Evolutionary conservation across 1,284 basidiomycete species (phyloP), one percentile per base, ranked within the genome.

Genomic region (Erythrobasidium hasegawianum): DNA sequence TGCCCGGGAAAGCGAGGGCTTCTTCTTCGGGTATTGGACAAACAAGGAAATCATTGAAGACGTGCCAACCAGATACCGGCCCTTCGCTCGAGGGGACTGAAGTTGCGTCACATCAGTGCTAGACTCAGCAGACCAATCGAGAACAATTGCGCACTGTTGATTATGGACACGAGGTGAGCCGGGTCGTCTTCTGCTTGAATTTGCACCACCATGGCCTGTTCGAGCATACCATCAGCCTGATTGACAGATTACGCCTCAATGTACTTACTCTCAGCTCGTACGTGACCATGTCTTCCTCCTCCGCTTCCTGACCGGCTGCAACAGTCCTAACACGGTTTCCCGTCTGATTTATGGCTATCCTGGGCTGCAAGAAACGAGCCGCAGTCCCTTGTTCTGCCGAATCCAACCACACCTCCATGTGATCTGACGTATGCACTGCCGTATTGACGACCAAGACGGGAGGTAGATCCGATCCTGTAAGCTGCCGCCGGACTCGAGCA

Each of bases 31-130:
- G 80, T 26, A 97, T 84, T 60, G 88, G 88, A 52, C 83, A 83
- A 4, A 98, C 96, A 1, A 88, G 82, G 75, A 99, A 98, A 76
- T 98, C 95, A 75, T 99, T 98, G 84, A 98, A 98, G 66, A 98
- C 79, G 75, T 89, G 87, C 95, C 95, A 98, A 1, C 67, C 77
- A 9, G 71, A 72, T 1, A 73, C 73, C 2, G 77, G 71, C 14
- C 52, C 54, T 2, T 73, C 74, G 1, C 84, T 84, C 57, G 86
- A 84, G 0, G 88, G 86, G 9, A 90, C 87, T 86, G 71, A n/a
- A 33, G 55, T 14, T 13, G 18, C 2, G 45, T 5, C 29, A 33
- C 33, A n/a, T 11, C n/a, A 29, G 14, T 20, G 27, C 29, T n/a
- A 20, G 10, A 33, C 20, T 59, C n/a, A 50, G 47, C 59, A n/a